These are phyloP conservation scores for Whalleya microplaca DNA, from an alignment of 2,329 filamentous ascomycete genomes.

Conservation along the genomic window DNA sequence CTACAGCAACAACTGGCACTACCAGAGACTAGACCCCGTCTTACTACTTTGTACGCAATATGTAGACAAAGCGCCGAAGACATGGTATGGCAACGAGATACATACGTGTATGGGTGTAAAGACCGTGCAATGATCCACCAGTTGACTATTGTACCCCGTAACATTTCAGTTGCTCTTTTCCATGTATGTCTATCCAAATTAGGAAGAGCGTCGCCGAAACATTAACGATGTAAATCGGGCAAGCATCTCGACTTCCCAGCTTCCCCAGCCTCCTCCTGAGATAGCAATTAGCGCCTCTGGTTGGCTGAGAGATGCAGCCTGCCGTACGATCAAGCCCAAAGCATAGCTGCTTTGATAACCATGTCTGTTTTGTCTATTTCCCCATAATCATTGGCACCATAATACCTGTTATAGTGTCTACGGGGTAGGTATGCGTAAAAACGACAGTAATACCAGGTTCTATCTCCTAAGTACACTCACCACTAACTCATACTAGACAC, in stretches of 20 bases:
- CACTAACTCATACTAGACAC: not conserved
- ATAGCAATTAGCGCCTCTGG: constrained; percentile 17
- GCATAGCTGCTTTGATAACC: too few species aligned
- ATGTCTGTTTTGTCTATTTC: constrained; percentile 1
- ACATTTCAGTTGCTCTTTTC: constrained; percentile 12
- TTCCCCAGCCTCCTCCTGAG: constrained; percentile 15
- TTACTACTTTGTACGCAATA: too few species aligned
- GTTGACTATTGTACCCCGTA: too few species aligned
- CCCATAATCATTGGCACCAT: constrained; percentile 14
- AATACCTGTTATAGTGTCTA: constrained; percentile 1
- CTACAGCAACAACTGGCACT: too few species aligned
- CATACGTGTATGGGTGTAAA: too few species aligned
- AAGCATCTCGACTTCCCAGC: not conserved
- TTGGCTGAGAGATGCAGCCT: constrained; percentile 17
- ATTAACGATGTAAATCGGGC: not conserved
- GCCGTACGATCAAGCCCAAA: constrained; percentile 5
- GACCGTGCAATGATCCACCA: too few species aligned
- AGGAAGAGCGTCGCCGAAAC: constrained; percentile 18
- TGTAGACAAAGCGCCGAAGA: not conserved
- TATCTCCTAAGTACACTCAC: not conserved
- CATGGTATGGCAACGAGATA: too few species aligned
- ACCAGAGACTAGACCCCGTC: too few species aligned
- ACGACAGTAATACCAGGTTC: not conserved
- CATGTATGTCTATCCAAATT: constrained; percentile 12
- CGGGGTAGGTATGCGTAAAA: not conserved